Evolutionary conservation across 208 protist species (phyloP), one percentile per base, ranked within the genome.

Genomic region (Leishmania turanica): DNA sequence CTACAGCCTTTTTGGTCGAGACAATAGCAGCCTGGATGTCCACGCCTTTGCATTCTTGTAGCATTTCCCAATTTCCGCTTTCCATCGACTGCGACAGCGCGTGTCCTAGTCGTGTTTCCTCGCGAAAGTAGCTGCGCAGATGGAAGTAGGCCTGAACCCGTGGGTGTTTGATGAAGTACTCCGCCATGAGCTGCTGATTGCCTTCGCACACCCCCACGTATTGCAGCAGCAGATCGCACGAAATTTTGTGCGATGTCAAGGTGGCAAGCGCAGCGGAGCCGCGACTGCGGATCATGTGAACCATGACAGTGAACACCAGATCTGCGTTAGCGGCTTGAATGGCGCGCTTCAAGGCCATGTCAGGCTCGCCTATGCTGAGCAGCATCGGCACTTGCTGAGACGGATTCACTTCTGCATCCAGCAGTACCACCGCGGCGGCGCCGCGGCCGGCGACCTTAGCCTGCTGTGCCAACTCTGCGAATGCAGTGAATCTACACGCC

Each of bases 321-420:
- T 95, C 93, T 5, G 88, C 75, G 62, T 95, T 84, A 37, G 81
- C 78, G 24, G 82, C 80, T 37, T 70, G 77, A 45, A 93, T 75
- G 64, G 91, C 91, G 58, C 86, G 79, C 62, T 80, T 84, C 79
- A 97, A 81, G 1, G 90, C 91, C 45, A 89, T 53, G 53, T 95
- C 90, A 19, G 90, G 83, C 83, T 97, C 88, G 53, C 87, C 89
- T 62, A 97, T 95, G 64, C 87, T 88, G 34, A 96, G 83, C 78
- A 95, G 87, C 85, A 84, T 92, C 42, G 89, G 77, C 58, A 97
- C 87, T 60, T 90, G 85, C 19, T 85, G 84, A 58, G 80, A 80
- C 13, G 87, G 86, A 71, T 88, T 88, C 31, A 76, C 79, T 79
- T 97, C 91, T 17, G 87, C 79, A 70, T 90, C 83, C 42, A 95